Evolutionary conservation across 495 filamentous ascomycete species (phyloP).

Genomic region (Extremus antarcticus): DNA sequence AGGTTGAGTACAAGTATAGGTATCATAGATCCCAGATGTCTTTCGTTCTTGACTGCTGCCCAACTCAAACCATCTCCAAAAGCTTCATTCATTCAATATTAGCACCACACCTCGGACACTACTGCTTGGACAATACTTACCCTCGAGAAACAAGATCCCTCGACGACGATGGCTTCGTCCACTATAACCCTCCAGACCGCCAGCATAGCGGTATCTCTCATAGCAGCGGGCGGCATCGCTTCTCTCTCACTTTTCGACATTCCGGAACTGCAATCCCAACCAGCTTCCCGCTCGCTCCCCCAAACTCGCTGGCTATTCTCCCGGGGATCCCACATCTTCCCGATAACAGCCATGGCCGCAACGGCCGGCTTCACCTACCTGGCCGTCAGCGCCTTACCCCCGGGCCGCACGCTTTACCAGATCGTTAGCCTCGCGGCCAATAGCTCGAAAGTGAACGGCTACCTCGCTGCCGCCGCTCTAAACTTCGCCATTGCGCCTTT

Average conservation of each 20-base stretch:
- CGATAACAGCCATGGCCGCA: slow-evolving; percentile 2
- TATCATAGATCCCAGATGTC: not conserved
- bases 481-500: slow-evolving; percentile 9
- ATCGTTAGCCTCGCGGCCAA: not conserved
- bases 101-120: too few species aligned
- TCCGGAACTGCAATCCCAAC: slow-evolving; percentile 9
- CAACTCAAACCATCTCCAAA: not conserved
- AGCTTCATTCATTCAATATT: too few species aligned
- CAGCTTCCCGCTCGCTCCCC: slow-evolving; percentile 5
- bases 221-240: slow-evolving; percentile 11
- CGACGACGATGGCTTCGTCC: not conserved
- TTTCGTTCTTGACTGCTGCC: not conserved
- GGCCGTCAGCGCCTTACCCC: not conserved
- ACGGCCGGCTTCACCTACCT: slow-evolving; percentile 15
- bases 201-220: slow-evolving; percentile 8
- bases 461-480: slow-evolving; percentile 7
- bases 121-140: too few species aligned
- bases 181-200: not conserved
- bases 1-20: not conserved
- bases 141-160: not conserved
- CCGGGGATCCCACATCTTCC: slow-evolving; percentile 15
- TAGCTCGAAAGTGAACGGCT: not conserved
- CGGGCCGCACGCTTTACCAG: not conserved
- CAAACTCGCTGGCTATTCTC: slow-evolving; percentile 11
- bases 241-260: slow-evolving; percentile 11